Evolutionary conservation across 495 filamentous ascomycete genomes (phyloP).

Genomic region (Neurospora sp.): DNA sequence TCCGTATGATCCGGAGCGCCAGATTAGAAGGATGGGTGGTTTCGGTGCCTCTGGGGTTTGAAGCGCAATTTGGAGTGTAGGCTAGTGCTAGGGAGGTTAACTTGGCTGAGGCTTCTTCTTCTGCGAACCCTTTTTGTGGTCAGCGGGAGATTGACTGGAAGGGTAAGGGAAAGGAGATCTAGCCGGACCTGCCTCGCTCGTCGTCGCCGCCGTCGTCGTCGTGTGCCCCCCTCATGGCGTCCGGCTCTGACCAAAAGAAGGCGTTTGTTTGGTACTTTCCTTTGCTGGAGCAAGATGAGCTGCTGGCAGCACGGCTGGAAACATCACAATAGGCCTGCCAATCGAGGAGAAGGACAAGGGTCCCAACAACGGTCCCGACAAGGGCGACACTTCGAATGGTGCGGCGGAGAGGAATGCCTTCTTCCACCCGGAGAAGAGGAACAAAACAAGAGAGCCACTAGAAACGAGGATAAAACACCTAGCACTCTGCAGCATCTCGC

Average conservation of each 20-base stretch:
- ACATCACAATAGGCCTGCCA: constrained; percentile 81
- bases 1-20: too few species aligned
- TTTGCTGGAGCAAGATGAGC: constrained; percentile 65
- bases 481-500: too few species aligned
- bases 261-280: background rate
- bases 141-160: too few species aligned
- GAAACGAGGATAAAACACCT: too few species aligned
- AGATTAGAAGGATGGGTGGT: too few species aligned
- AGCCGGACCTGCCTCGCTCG: background rate
- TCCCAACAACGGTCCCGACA: constrained; percentile 53
- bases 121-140: too few species aligned
- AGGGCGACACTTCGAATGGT: constrained; percentile 95
- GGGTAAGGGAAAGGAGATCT: too few species aligned
- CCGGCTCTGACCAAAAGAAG: background rate
- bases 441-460: too few species aligned
- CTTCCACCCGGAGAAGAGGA: constrained; percentile 6
- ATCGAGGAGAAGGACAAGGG: constrained; percentile 97
- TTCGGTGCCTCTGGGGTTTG: too few species aligned
- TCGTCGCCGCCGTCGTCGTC: background rate
- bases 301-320: constrained; percentile 52
- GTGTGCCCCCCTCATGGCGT: background rate
- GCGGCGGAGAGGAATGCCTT: constrained; percentile 35
- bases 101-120: too few species aligned
- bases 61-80: too few species aligned
- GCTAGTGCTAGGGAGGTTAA: too few species aligned